Evolutionary conservation across 1,284 basidiomycete genomes (phyloP).

Genomic region (Termitomyces sp.): DNA sequence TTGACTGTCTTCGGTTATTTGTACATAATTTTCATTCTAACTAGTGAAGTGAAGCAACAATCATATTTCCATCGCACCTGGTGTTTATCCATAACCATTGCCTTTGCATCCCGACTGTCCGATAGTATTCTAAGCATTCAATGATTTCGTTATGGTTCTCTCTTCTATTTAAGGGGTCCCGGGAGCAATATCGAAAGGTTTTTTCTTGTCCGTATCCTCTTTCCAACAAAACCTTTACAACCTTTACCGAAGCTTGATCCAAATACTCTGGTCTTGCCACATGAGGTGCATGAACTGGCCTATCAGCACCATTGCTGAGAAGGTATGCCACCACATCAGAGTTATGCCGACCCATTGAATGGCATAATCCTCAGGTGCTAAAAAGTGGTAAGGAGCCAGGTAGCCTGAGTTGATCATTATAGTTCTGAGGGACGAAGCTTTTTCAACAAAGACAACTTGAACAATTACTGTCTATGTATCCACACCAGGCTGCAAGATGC

Average conservation of each 20-base stretch:
- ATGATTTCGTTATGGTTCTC: neutral
- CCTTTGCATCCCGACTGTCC: neutral
- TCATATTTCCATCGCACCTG: neutral
- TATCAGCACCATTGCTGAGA: neutral
- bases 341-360: neutral
- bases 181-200: neutral
- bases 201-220: neutral
- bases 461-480: too few relatives aligned
- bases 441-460: too few relatives aligned
- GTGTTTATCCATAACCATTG: neutral
- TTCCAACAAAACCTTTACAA: too few relatives aligned
- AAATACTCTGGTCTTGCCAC: too few relatives aligned
- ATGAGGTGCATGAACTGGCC: too few relatives aligned
- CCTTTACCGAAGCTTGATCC: too few relatives aligned
- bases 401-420: too few relatives aligned
- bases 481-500: too few relatives aligned
- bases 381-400: too few relatives aligned
- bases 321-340: neutral
- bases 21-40: neutral
- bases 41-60: neutral
- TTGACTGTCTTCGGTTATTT: neutral
- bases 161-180: neutral
- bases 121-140: neutral
- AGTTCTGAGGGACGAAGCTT: too few relatives aligned
- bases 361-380: neutral